phyloP scores from a whole-genome alignment of 768 basidiomycete species.

The Gelatoporia subvermispora region DNA sequence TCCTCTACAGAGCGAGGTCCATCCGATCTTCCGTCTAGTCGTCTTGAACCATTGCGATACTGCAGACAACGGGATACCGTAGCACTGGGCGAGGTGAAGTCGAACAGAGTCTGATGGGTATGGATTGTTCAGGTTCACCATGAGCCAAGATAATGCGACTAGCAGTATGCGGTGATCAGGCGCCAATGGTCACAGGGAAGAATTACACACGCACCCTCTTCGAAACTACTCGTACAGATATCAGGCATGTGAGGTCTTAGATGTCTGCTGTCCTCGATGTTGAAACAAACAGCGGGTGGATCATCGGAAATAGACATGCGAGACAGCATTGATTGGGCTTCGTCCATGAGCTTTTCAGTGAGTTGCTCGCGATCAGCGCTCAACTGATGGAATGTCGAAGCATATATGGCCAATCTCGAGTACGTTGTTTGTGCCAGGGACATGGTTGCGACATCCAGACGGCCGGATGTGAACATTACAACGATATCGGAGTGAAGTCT shows the following conservation, averaged over 20 bases:
- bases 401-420: conserved; percentile 2
- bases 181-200: too few relatives aligned
- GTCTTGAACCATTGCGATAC: conserved; percentile 13
- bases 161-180: not conserved
- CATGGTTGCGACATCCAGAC: not conserved
- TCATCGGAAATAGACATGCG: too few relatives aligned
- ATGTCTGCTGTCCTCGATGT: too few relatives aligned
- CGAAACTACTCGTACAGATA: too few relatives aligned
- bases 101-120: conserved; percentile 13
- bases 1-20: conserved; percentile 1
- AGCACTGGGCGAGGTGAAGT: conserved; percentile 3
- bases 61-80: not conserved
- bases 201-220: too few relatives aligned
- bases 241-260: too few relatives aligned
- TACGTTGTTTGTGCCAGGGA: conserved; percentile 5
- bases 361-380: not conserved
- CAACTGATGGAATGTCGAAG: conserved; percentile 1
- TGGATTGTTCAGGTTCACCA: conserved; percentile 9
- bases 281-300: too few relatives aligned
- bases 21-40: conserved; percentile 7
- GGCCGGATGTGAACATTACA: not conserved
- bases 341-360: not conserved
- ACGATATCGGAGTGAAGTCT: conserved; percentile 4
- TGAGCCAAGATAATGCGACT: conserved; percentile 7
- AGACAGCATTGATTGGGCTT: conserved; percentile 2